Conservation (phyloP, 2,329 filamentous ascomycete species). For the Ambrosiella beaveri region DNA sequence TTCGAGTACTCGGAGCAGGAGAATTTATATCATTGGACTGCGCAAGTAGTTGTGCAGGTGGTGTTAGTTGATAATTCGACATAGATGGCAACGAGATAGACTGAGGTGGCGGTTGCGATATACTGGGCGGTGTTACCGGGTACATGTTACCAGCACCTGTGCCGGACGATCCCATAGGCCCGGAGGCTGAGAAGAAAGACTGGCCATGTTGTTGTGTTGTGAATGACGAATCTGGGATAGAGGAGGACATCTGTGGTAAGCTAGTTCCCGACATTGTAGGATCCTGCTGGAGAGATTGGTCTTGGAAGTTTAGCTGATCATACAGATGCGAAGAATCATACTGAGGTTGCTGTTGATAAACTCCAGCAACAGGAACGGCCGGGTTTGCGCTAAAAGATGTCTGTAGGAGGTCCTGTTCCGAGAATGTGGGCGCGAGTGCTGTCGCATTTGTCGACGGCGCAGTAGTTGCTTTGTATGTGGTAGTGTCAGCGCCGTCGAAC, state of each 20-base stretch:
- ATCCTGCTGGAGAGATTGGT: conserved; percentile 24
- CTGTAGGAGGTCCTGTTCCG: conserved; percentile 2
- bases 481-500: conserved; percentile 32
- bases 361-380: conserved; percentile 18
- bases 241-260: not conserved
- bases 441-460: conserved; percentile 1
- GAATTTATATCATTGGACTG: conserved; percentile 18
- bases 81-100: conserved; percentile 1
- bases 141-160: conserved; percentile 6
- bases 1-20: conserved; percentile 37
- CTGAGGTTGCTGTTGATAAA: conserved; percentile 20
- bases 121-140: conserved; percentile 10
- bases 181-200: not conserved
- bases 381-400: conserved; percentile 4
- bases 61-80: conserved; percentile 4
- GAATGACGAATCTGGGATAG: not conserved
- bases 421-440: not conserved
- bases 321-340: conserved; percentile 21
- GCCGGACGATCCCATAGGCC: not conserved
- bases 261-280: conserved; percentile 21
- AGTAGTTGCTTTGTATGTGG: conserved; percentile 11
- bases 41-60: conserved; percentile 1
- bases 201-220: conserved; percentile 4
- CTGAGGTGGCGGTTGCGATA: conserved; percentile 3
- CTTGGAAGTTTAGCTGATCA: conserved; percentile 36